A percentile compares a stretch with the other conserved stretches of the same genome.
phyloP scores from a whole-genome alignment of 495 filamentous ascomycete genomes.

The Tetracladium setigerum region DNA sequence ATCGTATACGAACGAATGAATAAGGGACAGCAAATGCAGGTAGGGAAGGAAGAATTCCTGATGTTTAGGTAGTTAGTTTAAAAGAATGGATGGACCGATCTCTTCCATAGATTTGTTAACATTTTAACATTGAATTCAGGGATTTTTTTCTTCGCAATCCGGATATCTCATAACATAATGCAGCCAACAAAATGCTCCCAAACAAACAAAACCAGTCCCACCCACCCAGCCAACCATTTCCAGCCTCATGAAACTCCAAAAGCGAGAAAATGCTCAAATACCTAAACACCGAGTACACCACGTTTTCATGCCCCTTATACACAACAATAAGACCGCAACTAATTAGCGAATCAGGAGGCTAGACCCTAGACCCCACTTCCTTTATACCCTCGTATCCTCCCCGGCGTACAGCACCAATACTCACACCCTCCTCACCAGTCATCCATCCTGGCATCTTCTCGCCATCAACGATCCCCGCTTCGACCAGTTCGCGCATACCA shows the following conservation, averaged over 20 bases:
- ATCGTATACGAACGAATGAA: too few relatives aligned
- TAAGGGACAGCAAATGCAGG: too few relatives aligned
- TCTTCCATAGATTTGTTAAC: too few relatives aligned
- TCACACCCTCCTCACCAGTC: slow-evolving; percentile 80
- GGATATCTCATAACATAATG: too few relatives aligned
- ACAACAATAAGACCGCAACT: too few relatives aligned
- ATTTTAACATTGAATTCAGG: too few relatives aligned
- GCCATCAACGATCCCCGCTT: slow-evolving; percentile 64
- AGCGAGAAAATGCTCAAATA: slow-evolving; percentile 11
- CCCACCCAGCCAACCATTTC: not conserved
- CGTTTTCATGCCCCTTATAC: too few relatives aligned
- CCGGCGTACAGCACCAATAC: slow-evolving; percentile 54
- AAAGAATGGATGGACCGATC: too few relatives aligned
- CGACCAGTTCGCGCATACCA: slow-evolving; percentile 67
- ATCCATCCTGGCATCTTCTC: slow-evolving; percentile 82
- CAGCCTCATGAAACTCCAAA: not conserved
- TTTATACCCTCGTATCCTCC: slow-evolving; percentile 49
- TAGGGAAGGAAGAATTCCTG: too few relatives aligned
- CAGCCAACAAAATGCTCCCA: not conserved
- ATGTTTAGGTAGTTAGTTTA: too few relatives aligned
- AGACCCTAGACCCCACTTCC: slow-evolving; percentile 35
- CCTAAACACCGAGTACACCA: too few relatives aligned
- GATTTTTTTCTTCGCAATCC: too few relatives aligned
- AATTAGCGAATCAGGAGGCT: not conserved
- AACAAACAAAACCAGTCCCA: not conserved